Percentiles rank a stretch among this genome's conserved stretches.
These are phyloP conservation scores for Colletotrichum zoysiae DNA, from an alignment of 2,329 filamentous ascomycete genomes.

Conservation along the genomic window DNA sequence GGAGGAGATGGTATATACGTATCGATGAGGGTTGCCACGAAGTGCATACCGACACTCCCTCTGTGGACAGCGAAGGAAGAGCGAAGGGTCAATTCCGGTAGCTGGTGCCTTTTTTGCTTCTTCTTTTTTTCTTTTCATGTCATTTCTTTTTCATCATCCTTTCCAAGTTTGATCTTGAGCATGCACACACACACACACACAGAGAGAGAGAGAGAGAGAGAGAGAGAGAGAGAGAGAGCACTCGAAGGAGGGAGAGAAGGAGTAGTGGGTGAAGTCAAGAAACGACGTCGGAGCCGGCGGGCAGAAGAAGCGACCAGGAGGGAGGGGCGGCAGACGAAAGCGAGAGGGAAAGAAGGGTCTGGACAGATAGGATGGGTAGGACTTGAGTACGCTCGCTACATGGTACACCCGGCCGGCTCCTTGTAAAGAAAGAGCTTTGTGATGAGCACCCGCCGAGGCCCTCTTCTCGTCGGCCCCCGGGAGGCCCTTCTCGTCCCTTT, in stretches of 20 bases:
- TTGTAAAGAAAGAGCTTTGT: not conserved
- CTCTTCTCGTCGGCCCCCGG: constrained; percentile 28
- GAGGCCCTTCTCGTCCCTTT: constrained; percentile 29
- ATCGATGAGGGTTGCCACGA: not conserved
- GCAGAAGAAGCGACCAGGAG: constrained; percentile 3
- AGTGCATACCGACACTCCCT: not conserved
- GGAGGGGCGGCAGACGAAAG: not conserved
- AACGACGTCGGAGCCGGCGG: not conserved
- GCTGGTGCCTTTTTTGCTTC: not conserved
- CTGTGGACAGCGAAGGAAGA: not conserved
- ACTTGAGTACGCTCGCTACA: not conserved
- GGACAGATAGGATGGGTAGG: not conserved
- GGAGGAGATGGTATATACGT: not conserved
- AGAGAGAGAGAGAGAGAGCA: not conserved
- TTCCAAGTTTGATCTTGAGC: not conserved
- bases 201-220: not conserved
- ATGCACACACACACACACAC: not conserved
- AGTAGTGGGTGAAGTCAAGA: not conserved
- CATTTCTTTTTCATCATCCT: not conserved
- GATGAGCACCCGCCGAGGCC: constrained; percentile 40
- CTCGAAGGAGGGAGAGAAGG: too few relatives aligned
- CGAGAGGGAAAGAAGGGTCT: constrained; percentile 1
- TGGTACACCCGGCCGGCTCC: not conserved
- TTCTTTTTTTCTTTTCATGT: not conserved
- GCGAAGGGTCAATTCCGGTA: not conserved